Evolutionary conservation across 2,329 filamentous ascomycete species (phyloP), one percentile per base, ranked within the genome.

Genomic region (Alternaria brassicae): DNA sequence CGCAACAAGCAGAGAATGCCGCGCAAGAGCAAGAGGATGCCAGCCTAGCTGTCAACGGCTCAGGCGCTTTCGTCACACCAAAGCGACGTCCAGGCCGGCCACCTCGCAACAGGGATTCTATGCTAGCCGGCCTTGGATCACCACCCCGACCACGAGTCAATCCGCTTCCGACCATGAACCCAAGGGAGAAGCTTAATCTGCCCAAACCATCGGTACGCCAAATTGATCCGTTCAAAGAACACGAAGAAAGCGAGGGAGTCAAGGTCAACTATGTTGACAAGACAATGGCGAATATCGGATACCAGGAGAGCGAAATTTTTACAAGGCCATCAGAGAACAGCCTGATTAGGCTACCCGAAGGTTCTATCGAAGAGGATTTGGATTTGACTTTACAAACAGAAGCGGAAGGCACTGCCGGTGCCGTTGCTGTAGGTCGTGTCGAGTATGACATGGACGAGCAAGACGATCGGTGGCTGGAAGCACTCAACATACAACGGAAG

Each of bases 371-470:
- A 67, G 88, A 89, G 68, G 88, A 89, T 65, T 78, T 89, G 19
- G 86, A 88, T 61, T 76, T 87, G 49, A 79, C 81, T 19, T 72
- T 84, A 17, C 86, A 85, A 62, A 81, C 81, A 17, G 90, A 91
- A 48, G 85, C 84, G 8, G 89, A 91, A 44, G 74, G 80, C 6
- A 82, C 85, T 53, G 79, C 82, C 37, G 82, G 82, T 17, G 85
- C 75, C 3, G 73, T 80, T 19, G 72, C 77, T 10, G 73, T 96
- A 37, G 92, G 92, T 12, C 89, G 92, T 56, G 95, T 99, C 19
- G 95, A 99, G 76, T 99, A 99, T 76, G 95, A 99, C 77, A 99
- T 99, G 95, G 95, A 99, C 73, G 95, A 99, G 79, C 95, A 99
- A 74, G 95, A 99, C 76, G 93, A 97, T 67, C 92, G 93, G 81